phyloP scores from a whole-genome alignment of 805 yeast species.

The Kodamaea nitidulidarum region DNA sequence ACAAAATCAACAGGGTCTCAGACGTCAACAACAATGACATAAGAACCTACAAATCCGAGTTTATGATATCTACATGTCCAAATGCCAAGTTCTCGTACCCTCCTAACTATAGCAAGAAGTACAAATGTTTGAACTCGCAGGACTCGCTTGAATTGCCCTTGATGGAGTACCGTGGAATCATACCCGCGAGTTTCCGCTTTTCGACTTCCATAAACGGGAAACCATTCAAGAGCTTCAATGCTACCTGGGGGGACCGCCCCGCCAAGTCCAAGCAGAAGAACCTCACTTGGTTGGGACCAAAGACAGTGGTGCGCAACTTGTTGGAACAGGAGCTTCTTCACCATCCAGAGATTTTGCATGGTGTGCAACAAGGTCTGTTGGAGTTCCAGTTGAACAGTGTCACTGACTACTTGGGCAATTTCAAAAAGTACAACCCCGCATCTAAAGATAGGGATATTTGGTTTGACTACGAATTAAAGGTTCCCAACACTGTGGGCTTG shows the following conservation, averaged over 20 bases:
- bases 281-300: constrained; percentile 25
- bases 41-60: constrained; percentile 55
- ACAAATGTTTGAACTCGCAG: constrained; percentile 55
- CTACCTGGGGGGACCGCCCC: constrained; percentile 17
- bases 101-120: constrained; percentile 22
- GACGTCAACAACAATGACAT: constrained; percentile 63
- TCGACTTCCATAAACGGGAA: constrained; percentile 25
- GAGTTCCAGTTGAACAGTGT: constrained; percentile 35
- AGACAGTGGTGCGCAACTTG: constrained; percentile 26
- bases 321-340: constrained; percentile 34
- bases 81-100: constrained; percentile 50
- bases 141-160: constrained; percentile 32
- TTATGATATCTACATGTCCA: constrained; percentile 77
- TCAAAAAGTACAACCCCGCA: constrained; percentile 31
- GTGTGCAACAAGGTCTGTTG: constrained; percentile 18
- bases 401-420: constrained; percentile 31
- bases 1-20: constrained; percentile 60
- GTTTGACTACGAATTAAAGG: constrained; percentile 24
- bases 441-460: constrained; percentile 36
- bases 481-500: constrained; percentile 22
- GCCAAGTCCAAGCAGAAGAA: constrained; percentile 24
- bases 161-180: constrained; percentile 66
- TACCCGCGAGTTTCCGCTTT: constrained; percentile 49
- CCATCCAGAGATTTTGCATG: constrained; percentile 20
- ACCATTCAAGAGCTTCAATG: constrained; percentile 19